Base-by-base conservation (phyloP, 768 basidiomycete genomes). In the Mycena capillaripes region DNA sequence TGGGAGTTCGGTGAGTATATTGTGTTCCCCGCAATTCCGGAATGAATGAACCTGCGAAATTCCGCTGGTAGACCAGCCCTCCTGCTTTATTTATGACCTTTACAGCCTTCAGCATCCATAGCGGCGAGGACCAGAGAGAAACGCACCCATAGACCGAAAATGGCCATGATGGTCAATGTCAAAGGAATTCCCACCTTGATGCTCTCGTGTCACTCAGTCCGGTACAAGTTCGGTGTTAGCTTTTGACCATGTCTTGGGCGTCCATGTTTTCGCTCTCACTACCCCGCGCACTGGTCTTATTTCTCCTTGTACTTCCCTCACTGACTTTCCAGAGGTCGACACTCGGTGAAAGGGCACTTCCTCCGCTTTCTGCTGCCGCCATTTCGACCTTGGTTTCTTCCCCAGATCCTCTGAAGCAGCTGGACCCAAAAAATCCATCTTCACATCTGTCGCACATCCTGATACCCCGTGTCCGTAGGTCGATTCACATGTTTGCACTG, bases 71-170 rank as follows among this genome's bases (percentile, higher is more conserved):
- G 52, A 98, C 93, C 38, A 99, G 89, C 9, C 98, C 98, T 30
- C 98, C 98, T 17, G 98, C 98, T 86, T 99, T 99, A 83, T 98
- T 99, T 78, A 99, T 97, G 67, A 98, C 91, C 95, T 96, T 80
- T 69, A 81, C 23, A 53, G 29, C 30, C n/a, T 75, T 75, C 46
- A 66, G 36, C 48, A 53, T 25, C 8, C 56, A 46, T 23, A 66
- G 32, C 5, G 27, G 42, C 21, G 4, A 63, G 61, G 17, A 30
- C 52, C 61, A 52, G 44, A 66, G 56, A 62, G 19, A 38, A n/a
- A 79, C 86, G 62, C 84, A 94, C 95, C 95, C 95, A 96, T 61
- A 96, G 89, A 77, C 92, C 90, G 78, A 89, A 94, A 80, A 95
- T 90, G 69, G 92, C 87, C 95, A 96, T 96, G 70, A 59, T 48